phyloP scores from a whole-genome alignment of 345 rosid genomes.

The Moringa oleifera region DNA sequence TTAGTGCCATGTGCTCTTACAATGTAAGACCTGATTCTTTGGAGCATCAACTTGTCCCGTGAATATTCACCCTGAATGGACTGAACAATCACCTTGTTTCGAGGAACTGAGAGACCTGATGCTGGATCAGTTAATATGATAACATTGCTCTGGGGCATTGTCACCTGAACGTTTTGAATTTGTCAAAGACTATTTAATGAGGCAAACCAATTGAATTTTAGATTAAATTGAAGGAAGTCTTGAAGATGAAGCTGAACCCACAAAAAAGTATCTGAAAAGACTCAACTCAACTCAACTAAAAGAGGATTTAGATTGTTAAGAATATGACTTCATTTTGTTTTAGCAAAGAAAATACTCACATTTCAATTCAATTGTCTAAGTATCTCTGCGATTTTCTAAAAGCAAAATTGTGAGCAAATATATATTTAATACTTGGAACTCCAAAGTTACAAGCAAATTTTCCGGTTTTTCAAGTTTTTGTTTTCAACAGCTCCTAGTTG shows the following conservation, averaged over 20 bases:
- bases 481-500: neutral
- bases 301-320: too few relatives aligned
- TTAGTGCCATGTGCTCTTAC: conserved; percentile 66
- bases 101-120: conserved; percentile 55
- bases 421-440: neutral
- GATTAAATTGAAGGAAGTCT: neutral
- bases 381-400: neutral
- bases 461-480: neutral
- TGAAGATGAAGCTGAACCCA: neutral
- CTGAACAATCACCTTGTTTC: conserved; percentile 47
- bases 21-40: conserved; percentile 97
- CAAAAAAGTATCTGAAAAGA: too few relatives aligned
- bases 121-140: conserved; percentile 81
- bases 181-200: neutral
- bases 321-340: too few relatives aligned
- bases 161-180: conserved; percentile 41
- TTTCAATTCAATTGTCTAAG: neutral
- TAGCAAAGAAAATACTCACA: too few relatives aligned
- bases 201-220: neutral
- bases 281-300: too few relatives aligned
- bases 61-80: conserved; percentile 81
- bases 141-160: conserved; percentile 69
- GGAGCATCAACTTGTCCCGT: conserved; percentile 89
- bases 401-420: neutral
- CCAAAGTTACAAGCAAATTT: conserved; percentile 6